Conservation (phyloP, 208 protist genomes). For the Jaenimonas drosophilae region DNA sequence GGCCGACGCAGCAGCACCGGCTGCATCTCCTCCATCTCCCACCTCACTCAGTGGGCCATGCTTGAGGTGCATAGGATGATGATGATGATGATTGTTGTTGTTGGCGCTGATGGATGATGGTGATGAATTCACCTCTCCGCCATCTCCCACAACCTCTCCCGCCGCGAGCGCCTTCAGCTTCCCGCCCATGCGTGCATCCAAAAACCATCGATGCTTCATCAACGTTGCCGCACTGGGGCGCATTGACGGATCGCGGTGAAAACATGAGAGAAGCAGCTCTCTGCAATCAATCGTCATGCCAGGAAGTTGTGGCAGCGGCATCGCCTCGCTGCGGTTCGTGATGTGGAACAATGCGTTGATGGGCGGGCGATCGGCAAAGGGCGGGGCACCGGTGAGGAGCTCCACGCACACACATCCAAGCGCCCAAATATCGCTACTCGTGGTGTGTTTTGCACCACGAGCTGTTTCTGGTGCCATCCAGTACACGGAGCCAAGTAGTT, state of each 20-base stretch:
- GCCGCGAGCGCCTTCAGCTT: slow-evolving; percentile 9
- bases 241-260: slow-evolving; percentile 26
- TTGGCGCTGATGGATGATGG: background rate
- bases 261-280: slow-evolving; percentile 49
- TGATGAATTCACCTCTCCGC: background rate
- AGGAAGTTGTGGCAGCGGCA: background rate
- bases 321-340: slow-evolving; percentile 23
- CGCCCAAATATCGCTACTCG: slow-evolving; percentile 67
- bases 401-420: slow-evolving; percentile 72
- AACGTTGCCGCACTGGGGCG: slow-evolving; percentile 35
- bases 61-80: background rate
- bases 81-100: background rate
- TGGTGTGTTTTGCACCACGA: slow-evolving; percentile 22
- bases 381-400: slow-evolving; percentile 59
- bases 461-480: slow-evolving; percentile 77
- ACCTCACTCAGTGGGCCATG: background rate
- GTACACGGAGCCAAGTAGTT: slow-evolving; percentile 58
- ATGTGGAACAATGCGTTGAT: slow-evolving; percentile 63
- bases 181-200: slow-evolving; percentile 11
- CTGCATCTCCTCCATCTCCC: background rate
- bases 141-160: background rate
- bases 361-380: slow-evolving; percentile 53
- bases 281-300: no score
- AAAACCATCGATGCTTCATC: slow-evolving; percentile 47
- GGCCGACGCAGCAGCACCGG: background rate